Evolutionary conservation across 2,329 filamentous ascomycete genomes (phyloP).

Genomic region (Cladophialophora exuberans): DNA sequence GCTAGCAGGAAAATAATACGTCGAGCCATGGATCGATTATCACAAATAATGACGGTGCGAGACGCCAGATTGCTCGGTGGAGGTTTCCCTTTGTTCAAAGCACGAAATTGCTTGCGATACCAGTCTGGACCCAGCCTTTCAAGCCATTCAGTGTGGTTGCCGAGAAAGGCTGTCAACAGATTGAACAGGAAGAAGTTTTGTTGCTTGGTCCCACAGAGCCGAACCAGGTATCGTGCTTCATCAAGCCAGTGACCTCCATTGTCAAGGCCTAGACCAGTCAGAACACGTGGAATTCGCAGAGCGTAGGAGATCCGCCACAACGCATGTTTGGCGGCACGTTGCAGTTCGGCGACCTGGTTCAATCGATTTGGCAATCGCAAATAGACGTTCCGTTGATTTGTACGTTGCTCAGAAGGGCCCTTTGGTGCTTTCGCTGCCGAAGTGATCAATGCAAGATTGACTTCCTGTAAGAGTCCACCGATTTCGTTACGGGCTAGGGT

Average conservation of each 20-base stretch:
- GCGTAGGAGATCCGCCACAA: conserved; percentile 57
- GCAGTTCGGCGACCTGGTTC: conserved; percentile 42
- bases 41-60: conserved; percentile 60
- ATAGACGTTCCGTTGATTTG: conserved; percentile 53
- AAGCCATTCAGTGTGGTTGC: conserved; percentile 64
- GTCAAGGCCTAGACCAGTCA: conserved; percentile 56
- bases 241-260: conserved; percentile 63
- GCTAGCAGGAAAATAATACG: conserved; percentile 62
- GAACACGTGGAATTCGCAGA: conserved; percentile 59
- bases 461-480: conserved; percentile 52
- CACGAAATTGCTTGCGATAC: conserved; percentile 54
- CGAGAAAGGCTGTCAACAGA: conserved; percentile 62
- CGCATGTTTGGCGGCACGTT: conserved; percentile 52
- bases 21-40: conserved; percentile 63
- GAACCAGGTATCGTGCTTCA: conserved; percentile 61
- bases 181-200: conserved; percentile 64
- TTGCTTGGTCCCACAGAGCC: conserved; percentile 58
- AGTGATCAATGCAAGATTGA: conserved; percentile 44
- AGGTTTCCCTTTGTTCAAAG: conserved; percentile 53
- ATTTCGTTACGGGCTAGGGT: conserved; percentile 57
- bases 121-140: conserved; percentile 57
- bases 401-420: conserved; percentile 51
- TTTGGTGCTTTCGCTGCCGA: conserved; percentile 46
- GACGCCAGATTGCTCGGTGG: conserved; percentile 53
- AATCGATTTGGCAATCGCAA: conserved; percentile 53